Evolutionary conservation across 2,329 filamentous ascomycete genomes (phyloP).

Genomic region (Uncinocarpus reesii): DNA sequence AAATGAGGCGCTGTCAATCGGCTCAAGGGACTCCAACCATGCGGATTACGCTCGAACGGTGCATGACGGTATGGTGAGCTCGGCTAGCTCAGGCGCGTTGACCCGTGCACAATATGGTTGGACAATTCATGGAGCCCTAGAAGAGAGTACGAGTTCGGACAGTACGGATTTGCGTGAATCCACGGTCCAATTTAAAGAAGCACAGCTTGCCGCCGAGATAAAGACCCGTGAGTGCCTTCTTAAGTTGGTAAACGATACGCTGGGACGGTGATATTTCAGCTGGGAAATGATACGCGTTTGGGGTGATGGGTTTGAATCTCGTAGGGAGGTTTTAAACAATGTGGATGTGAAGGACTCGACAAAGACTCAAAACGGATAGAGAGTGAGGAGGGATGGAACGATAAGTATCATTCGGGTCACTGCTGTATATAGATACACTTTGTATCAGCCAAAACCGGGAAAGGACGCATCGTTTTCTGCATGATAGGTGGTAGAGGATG

Average conservation of each 20-base stretch:
- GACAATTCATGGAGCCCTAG: background rate
- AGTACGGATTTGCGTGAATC: slow-evolving; percentile 14
- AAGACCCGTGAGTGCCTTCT: slow-evolving; percentile 12
- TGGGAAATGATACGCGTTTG: background rate
- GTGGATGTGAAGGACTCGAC: background rate
- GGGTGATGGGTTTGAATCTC: background rate
- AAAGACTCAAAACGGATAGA: background rate
- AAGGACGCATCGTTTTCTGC: background rate
- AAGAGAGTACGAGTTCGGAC: background rate
- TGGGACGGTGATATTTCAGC: background rate
- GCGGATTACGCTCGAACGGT: slow-evolving; percentile 6
- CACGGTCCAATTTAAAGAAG: slow-evolving; percentile 12
- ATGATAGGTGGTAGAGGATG: background rate
- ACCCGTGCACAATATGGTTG: background rate
- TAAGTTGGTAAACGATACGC: slow-evolving; percentile 12
- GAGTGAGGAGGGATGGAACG: background rate
- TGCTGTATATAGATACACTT: slow-evolving; percentile 12
- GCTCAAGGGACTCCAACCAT: background rate
- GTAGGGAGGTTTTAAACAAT: background rate
- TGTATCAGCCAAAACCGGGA: slow-evolving; percentile 3
- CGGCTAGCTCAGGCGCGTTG: background rate
- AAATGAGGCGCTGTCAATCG: background rate
- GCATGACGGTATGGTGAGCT: background rate
- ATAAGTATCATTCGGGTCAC: slow-evolving; percentile 5
- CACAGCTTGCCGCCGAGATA: slow-evolving; percentile 11